phyloP scores from a whole-genome alignment of 2,329 filamentous ascomycete species.

The Aureobasidium melanogenum region DNA sequence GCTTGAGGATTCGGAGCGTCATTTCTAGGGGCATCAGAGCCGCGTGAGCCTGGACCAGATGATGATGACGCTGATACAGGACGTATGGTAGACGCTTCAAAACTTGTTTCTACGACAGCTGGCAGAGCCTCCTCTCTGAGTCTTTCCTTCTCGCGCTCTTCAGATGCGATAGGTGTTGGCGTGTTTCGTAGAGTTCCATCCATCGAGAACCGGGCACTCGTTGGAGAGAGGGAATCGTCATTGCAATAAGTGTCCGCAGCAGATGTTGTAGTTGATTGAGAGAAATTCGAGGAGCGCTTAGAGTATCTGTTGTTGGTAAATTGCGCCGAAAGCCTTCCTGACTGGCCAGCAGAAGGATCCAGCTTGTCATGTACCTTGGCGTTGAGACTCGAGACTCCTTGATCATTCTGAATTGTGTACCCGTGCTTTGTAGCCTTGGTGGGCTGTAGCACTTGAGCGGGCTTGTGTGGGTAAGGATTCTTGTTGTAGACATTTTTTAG shows the following conservation, averaged over 20 bases:
- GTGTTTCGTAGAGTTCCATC: constrained; percentile 9
- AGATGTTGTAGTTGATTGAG: constrained; percentile 12
- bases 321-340: constrained; percentile 18
- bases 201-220: constrained; percentile 12
- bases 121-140: constrained; percentile 9
- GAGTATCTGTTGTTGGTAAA: constrained; percentile 3
- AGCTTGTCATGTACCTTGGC: not conserved
- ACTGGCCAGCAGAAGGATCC: constrained; percentile 14
- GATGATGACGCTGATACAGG: constrained; percentile 3
- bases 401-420: constrained; percentile 1
- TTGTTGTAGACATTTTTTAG: constrained; percentile 15
- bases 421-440: constrained; percentile 1
- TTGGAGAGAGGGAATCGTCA: constrained; percentile 14
- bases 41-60: not conserved
- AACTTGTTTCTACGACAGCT: constrained; percentile 9
- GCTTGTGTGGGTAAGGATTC: constrained; percentile 14
- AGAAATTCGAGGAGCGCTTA: constrained; percentile 5
- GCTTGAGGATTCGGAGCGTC: not conserved
- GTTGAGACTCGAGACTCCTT: not conserved
- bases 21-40: not conserved
- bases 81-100: constrained; percentile 4
- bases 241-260: constrained; percentile 13
- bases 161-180: not conserved
- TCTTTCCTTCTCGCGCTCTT: constrained; percentile 1
- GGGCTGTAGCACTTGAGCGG: constrained; percentile 14